These are phyloP conservation scores for Diophrys sp. DNA, from an alignment of 73 alveolate genomes.

Conservation along the genomic window DNA sequence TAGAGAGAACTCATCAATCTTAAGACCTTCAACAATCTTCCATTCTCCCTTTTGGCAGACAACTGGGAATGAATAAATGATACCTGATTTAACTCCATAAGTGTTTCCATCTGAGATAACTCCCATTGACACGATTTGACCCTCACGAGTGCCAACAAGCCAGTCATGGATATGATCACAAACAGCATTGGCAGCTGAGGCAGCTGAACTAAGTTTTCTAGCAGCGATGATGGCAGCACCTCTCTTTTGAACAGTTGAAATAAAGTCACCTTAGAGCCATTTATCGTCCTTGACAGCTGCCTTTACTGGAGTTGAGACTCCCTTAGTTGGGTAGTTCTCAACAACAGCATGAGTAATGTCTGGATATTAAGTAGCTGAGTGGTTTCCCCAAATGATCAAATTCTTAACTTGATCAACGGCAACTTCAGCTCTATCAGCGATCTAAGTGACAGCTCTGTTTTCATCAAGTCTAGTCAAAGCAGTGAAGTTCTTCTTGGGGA, in stretches of 20 bases:
- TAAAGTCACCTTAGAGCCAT: slow-evolving; percentile 74
- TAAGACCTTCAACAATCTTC: slow-evolving; percentile 61
- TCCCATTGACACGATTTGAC: slow-evolving; percentile 88
- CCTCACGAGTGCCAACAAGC: slow-evolving; percentile 72
- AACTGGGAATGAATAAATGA: slow-evolving; percentile 75
- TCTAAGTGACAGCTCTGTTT: slow-evolving; percentile 78
- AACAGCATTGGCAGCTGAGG: slow-evolving; percentile 93
- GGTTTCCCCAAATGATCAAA: slow-evolving; percentile 94
- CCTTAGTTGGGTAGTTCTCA: slow-evolving; percentile 16
- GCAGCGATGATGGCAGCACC: slow-evolving; percentile 94
- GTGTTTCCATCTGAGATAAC: slow-evolving; percentile 71
- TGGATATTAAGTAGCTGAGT: slow-evolving; percentile 85
- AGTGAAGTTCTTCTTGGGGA: slow-evolving; percentile 87
- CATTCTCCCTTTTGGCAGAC: slow-evolving; percentile 65
- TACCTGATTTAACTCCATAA: slow-evolving; percentile 57
- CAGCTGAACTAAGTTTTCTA: slow-evolving; percentile 88
- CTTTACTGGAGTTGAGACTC: slow-evolving; percentile 41
- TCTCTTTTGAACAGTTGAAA: slow-evolving; percentile 86
- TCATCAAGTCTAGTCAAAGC: slow-evolving; percentile 94
- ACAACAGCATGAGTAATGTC: slow-evolving; percentile 67
- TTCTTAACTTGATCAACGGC: slow-evolving; percentile 73
- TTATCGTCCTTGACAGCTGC: slow-evolving; percentile 69
- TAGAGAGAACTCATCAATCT: slow-evolving; percentile 50
- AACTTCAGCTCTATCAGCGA: slow-evolving; percentile 71
- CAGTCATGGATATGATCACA: slow-evolving; percentile 90